Conservation (phyloP, 2,329 filamentous ascomycete genomes). For the Parascedosporium putredinis region DNA sequence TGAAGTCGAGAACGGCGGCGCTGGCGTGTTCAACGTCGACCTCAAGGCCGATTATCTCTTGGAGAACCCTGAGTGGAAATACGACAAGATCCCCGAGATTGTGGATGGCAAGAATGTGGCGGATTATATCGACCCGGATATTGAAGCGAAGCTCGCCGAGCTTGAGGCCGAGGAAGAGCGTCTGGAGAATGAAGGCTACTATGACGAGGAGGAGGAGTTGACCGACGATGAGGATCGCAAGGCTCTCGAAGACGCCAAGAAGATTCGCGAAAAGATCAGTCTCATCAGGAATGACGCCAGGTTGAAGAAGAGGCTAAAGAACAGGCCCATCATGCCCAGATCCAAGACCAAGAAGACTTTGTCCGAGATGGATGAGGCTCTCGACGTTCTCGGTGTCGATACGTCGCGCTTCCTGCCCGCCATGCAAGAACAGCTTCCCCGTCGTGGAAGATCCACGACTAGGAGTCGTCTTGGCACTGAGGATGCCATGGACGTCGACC, state of each 20-base stretch:
- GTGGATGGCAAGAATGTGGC: conserved; percentile 95
- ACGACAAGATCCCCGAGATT: conserved; percentile 90
- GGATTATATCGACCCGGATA: conserved; percentile 94
- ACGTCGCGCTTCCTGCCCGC: conserved; percentile 34
- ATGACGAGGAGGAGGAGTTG: conserved; percentile 72
- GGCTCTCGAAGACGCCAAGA: conserved; percentile 78
- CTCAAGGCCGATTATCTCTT: conserved; percentile 81
- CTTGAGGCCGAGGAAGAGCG: conserved; percentile 94
- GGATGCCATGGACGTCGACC: conserved; percentile 68
- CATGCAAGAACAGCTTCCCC: conserved; percentile 49
- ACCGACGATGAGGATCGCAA: conserved; percentile 86
- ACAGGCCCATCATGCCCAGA: conserved; percentile 85
- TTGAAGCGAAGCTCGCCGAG: conserved; percentile 81
- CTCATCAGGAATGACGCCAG: conserved; percentile 89
- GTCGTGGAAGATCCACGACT: conserved; percentile 63
- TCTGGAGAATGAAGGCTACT: conserved; percentile 84
- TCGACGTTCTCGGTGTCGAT: conserved; percentile 80
- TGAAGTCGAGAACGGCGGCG: conserved; percentile 85
- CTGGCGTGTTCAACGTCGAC: conserved; percentile 93
- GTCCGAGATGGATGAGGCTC: conserved; percentile 74
- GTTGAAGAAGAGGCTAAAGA: conserved; percentile 96
- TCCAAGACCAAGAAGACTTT: conserved; percentile 71
- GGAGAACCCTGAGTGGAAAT: conserved; percentile 84
- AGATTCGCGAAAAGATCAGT: conserved; percentile 89
- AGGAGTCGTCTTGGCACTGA: conserved; percentile 52